A percentile compares a stretch with the other conserved stretches of the same genome.
Conservation (phyloP, 2,329 filamentous ascomycete species). For the Penicillium sp. region DNA sequence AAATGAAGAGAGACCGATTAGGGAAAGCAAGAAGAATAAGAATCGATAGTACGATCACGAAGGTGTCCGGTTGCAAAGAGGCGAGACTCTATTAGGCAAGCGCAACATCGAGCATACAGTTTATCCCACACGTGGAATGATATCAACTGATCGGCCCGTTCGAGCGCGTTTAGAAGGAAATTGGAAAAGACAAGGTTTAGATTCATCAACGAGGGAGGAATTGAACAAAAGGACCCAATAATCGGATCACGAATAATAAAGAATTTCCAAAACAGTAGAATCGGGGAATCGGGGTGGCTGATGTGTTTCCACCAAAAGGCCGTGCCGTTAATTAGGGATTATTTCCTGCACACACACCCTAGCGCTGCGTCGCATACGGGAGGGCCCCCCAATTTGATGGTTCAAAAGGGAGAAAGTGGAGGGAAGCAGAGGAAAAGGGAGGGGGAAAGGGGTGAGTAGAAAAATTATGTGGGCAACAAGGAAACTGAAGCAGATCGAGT, state of each 20-base stretch:
- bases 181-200: not conserved
- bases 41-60: slow-evolving; percentile 3
- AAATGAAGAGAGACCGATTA: slow-evolving; percentile 4
- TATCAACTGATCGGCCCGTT: slow-evolving; percentile 12
- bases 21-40: slow-evolving; percentile 6
- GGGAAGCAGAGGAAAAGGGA: not conserved
- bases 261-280: not conserved
- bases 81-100: slow-evolving; percentile 5
- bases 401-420: not conserved
- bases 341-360: slow-evolving; percentile 8
- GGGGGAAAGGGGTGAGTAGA: not conserved
- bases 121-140: slow-evolving; percentile 10
- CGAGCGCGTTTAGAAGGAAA: not conserved
- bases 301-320: slow-evolving; percentile 1
- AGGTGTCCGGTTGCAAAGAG: not conserved
- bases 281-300: not conserved
- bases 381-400: not conserved
- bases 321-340: slow-evolving; percentile 2
- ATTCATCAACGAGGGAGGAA: not conserved
- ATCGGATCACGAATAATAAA: not conserved
- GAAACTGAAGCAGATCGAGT: slow-evolving; percentile 7
- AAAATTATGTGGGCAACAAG: not conserved
- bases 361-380: not conserved
- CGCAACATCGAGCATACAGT: slow-evolving; percentile 9
- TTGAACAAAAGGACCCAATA: not conserved